Evolutionary conservation across 768 basidiomycete species (phyloP).

Genomic region (Infundibulicybe gibba): DNA sequence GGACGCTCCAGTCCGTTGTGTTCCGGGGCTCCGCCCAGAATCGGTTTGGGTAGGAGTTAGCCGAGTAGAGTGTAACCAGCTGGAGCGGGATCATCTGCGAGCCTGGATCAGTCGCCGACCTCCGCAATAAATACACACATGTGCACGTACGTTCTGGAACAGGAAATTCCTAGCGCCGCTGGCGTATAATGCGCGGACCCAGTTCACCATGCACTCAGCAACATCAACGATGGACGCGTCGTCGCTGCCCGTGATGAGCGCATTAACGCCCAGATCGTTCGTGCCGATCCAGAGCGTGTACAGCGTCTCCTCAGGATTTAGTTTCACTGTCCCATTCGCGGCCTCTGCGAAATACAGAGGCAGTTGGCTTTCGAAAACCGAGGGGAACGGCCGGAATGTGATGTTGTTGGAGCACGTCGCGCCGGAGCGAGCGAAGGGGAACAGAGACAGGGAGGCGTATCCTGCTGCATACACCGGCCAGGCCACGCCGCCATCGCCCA

Average conservation of each 20-base stretch:
- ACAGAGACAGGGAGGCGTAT: conserved; percentile 46
- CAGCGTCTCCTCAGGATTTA: not conserved
- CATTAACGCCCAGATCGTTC: not conserved
- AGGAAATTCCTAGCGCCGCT: not conserved
- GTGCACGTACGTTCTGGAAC: conserved; percentile 45
- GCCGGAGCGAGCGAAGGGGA: conserved; percentile 54
- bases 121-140: not conserved
- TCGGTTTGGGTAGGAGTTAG: conserved; percentile 25
- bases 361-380: not conserved
- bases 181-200: not conserved
- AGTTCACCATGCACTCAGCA: not conserved
- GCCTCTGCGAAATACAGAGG: not conserved
- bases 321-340: not conserved
- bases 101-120: not conserved
- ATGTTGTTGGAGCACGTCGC: conserved; percentile 60
- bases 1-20: conserved; percentile 23
- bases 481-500: conserved; percentile 38
- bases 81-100: conserved; percentile 37
- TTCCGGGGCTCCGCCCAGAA: conserved; percentile 33
- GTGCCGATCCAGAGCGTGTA: too few species aligned
- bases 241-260: not conserved
- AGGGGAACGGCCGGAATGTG: conserved; percentile 43
- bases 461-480: conserved; percentile 59
- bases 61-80: conserved; percentile 21
- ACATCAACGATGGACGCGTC: not conserved